Evolutionary conservation across 768 basidiomycete species (phyloP), one percentile per base, ranked within the genome.

Genomic region (Russula sp.): DNA sequence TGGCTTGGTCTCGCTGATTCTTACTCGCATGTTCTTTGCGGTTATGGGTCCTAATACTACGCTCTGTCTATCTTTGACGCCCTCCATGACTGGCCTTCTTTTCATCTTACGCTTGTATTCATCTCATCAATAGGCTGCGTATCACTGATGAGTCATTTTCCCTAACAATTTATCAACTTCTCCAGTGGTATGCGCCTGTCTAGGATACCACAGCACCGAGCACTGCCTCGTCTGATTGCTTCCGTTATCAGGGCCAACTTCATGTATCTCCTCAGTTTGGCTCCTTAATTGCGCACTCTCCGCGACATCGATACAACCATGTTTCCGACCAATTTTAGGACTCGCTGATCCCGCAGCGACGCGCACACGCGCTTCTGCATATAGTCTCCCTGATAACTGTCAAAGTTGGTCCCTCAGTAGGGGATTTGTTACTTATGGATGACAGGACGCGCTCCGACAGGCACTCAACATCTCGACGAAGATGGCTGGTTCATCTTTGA

Each of bases 201-300:
- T 11, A n/a, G 9, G 20, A 44, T n/a, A 10, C 18, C 44, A n/a
- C 9, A n/a, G 20, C n/a, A 44, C 20, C 3, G 44, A 44, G 20
- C 44, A 44, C 20, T 44, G 9, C 20, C 9, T n/a, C 44, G 9
- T n/a, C 44, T 44, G 44, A n/a, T 44, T 44, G 20, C 44, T 9
- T n/a, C n/a, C n/a, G n/a, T n/a, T n/a, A n/a, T 48, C 48, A 44
- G n/a, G n/a, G n/a, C n/a, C n/a, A n/a, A n/a, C n/a, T n/a, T 63
- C 20, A 28, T 40, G n/a, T 22, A 56, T 51, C 48, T 34, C 30
- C 13, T 51, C 18, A 56, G 52, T 54, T 36, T 67, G 30, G 13
- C 34, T 30, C n/a, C 50, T 58, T 28, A 48, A 26, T 3, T 61
- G 36, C 57, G 65, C 30, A 9, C 40, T 65, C 36, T 62, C 50